phyloP scores from a whole-genome alignment of 176 grass and related monocot genomes.

The Oryza meridionalis region DNA sequence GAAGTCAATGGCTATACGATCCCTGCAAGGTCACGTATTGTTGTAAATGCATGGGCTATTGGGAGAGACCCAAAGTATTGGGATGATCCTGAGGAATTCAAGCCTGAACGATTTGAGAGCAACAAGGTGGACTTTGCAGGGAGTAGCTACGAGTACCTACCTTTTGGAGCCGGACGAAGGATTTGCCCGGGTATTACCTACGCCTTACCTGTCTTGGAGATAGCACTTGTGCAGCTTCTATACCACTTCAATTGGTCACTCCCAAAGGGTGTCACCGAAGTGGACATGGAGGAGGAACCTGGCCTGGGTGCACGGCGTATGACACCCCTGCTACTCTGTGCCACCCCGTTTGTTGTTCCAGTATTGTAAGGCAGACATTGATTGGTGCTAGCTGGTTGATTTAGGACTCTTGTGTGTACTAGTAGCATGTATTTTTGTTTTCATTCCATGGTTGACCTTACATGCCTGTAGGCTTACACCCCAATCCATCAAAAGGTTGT shows the following conservation, averaged over 20 bases:
- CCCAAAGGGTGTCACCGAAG: not conserved
- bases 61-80: not conserved
- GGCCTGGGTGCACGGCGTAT: not conserved
- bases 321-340: not conserved
- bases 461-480: no score
- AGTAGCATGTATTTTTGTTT: no score
- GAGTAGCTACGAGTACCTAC: not conserved
- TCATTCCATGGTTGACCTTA: no score
- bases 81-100: not conserved
- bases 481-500: no score
- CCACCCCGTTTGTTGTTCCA: not conserved
- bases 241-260: not conserved
- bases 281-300: not conserved
- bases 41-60: slow-evolving; percentile 14
- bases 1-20: slow-evolving; percentile 50
- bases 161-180: not conserved
- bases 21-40: not conserved
- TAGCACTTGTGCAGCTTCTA: not conserved
- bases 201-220: not conserved
- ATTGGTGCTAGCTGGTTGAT: no score
- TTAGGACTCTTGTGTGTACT: no score
- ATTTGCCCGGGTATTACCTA: not conserved
- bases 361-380: no score
- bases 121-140: not conserved
- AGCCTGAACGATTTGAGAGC: not conserved